phyloP scores from a whole-genome alignment of 805 yeast species.

The Wickerhamomyces subpelliculosus region DNA sequence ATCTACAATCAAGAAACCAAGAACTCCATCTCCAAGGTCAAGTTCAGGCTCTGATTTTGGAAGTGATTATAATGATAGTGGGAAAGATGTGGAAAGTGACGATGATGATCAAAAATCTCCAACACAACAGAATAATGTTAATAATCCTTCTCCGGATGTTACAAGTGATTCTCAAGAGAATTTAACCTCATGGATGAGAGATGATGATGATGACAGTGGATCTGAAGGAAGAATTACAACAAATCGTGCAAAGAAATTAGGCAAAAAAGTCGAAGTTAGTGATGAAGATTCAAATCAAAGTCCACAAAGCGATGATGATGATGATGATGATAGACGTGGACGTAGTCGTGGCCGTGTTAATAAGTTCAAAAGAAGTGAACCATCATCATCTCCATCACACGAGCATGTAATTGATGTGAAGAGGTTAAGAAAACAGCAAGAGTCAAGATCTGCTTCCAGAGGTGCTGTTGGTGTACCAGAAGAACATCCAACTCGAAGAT shows the following conservation, averaged over 20 bases:
- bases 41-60: background rate
- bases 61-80: constrained; percentile 4
- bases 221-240: background rate
- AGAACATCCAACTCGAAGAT: background rate
- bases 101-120: background rate
- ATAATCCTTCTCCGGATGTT: too few species aligned
- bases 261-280: constrained; percentile 11
- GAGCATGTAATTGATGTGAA: constrained; percentile 5
- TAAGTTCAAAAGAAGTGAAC: constrained; percentile 2
- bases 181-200: background rate
- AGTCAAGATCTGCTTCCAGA: background rate
- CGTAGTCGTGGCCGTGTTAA: constrained; percentile 3
- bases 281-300: constrained; percentile 4
- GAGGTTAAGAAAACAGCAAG: constrained; percentile 1
- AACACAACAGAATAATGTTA: too few species aligned
- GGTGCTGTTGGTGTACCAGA: background rate
- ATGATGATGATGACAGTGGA: constrained; percentile 9
- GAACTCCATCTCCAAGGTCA: background rate
- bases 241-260: background rate
- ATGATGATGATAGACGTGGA: constrained; percentile 10
- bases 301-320: constrained; percentile 2
- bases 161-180: background rate
- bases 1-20: background rate
- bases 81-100: constrained; percentile 2
- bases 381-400: constrained; percentile 1